Evolutionary conservation across 306 rosid genomes (phyloP), one percentile per base, ranked within the genome.

Genomic region (Echinosophora koreensis): DNA sequence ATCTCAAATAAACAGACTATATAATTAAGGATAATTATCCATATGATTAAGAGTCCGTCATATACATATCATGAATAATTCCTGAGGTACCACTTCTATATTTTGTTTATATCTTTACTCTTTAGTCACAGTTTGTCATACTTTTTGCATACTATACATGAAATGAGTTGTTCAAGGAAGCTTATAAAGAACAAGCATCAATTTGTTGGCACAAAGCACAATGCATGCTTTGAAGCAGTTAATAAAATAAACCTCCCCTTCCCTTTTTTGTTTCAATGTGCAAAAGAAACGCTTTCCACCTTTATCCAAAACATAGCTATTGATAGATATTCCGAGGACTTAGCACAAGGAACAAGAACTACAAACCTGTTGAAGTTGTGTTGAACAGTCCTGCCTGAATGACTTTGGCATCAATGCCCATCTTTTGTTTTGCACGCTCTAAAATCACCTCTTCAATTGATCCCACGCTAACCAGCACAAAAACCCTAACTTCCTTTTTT

Each of bases 321-420:
- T 44, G 13, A 73, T 28, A 60, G 46, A 78, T 59, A 78, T 82
- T 73, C 66, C 66, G 2, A 63, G 59, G 82, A 57, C 56, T 32
- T 22, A 65, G 70, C 37, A 74, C 42, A 51, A 41, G 76, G 56
- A 73, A 68, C 57, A 75, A 73, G 67, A 76, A 78, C 41, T 57
- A 84, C 94, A 80, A 87, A 96, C 98, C 98, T 96, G 99, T 96
- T 57, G 99, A 93, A 32, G 99, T 96, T 47, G 99, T 96, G 82
- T 96, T 96, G 84, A 96, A 96, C 62, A 96, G 96, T 73, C 99
- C 99, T 0, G 98, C 99, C 78, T 96, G 99, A 82, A 96, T 92
- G 85, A 96, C 99, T 90, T 96, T 96, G 78, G 98, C 99, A 84
- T 96, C 99, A 74, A 96, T 96, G 70, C 99, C 99, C 99, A 96